These are phyloP conservation scores for Fusarium ambrosium DNA, from an alignment of 2,329 filamentous ascomycete species.

Conservation along the genomic window DNA sequence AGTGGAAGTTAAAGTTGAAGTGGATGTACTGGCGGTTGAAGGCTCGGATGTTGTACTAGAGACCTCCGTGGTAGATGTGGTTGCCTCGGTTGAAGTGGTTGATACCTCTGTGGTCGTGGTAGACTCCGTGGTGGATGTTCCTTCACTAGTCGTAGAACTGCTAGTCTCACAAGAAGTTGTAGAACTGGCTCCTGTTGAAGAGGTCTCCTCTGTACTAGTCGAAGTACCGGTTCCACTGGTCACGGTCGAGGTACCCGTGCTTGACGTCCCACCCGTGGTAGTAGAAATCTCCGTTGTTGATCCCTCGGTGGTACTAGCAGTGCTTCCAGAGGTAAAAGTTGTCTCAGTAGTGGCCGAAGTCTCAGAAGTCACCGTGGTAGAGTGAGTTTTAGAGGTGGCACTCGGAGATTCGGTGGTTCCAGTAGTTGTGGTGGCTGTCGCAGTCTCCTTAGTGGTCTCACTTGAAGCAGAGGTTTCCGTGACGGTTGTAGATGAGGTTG, in stretches of 20 bases:
- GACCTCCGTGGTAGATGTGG: background rate
- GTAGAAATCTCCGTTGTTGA: background rate
- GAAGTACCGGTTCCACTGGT: background rate
- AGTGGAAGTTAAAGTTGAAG: background rate
- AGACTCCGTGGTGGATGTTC: background rate
- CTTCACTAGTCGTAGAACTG: background rate
- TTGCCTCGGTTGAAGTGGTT: background rate
- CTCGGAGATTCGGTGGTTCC: conserved; percentile 4
- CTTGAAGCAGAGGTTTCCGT: background rate
- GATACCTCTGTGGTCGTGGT: background rate
- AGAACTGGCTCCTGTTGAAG: background rate
- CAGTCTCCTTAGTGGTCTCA: background rate
- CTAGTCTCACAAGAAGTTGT: background rate
- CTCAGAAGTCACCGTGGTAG: background rate
- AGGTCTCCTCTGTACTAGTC: background rate
- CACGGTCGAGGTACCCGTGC: background rate
- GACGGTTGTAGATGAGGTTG: background rate
- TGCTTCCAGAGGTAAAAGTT: background rate
- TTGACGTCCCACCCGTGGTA: background rate
- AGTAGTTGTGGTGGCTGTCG: background rate
- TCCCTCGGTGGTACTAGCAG: background rate
- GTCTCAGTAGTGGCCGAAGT: background rate
- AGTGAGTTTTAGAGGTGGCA: background rate
- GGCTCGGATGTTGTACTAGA: background rate
- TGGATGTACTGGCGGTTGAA: conserved; percentile 6